These are phyloP conservation scores for Penicillium freii DNA, from an alignment of 2,329 filamentous ascomycete species.

Conservation along the genomic window DNA sequence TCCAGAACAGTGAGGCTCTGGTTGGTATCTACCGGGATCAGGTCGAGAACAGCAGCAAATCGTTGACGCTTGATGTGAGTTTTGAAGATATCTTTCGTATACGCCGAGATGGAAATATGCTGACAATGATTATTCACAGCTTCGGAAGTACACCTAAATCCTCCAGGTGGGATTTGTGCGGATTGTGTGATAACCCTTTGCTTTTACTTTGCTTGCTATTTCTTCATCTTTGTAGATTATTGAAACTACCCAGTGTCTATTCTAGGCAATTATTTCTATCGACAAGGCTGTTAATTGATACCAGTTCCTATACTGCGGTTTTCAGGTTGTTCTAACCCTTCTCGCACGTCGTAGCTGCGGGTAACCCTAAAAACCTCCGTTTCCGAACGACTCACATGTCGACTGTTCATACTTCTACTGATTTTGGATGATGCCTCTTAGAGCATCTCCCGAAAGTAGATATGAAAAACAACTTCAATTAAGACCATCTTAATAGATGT, in stretches of 20 bases:
- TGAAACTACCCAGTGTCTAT: background rate
- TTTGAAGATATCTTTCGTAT: background rate
- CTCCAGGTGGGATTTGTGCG: slow-evolving; percentile 5
- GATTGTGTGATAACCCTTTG: slow-evolving; percentile 16
- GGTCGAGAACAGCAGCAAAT: slow-evolving; percentile 84
- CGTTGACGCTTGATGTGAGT: slow-evolving; percentile 92
- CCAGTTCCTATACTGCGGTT: slow-evolving; percentile 5
- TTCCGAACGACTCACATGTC: background rate
- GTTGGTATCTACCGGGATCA: slow-evolving; percentile 97
- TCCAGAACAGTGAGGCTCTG: slow-evolving; percentile 93
- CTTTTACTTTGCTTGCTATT: slow-evolving; percentile 5
- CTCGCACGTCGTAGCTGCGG: background rate
- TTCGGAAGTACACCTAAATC: slow-evolving; percentile 37
- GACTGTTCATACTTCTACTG: background rate
- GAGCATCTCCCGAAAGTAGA: background rate
- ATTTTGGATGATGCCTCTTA: background rate
- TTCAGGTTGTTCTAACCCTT: background rate
- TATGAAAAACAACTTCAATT: background rate
- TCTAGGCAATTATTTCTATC: slow-evolving; percentile 1
- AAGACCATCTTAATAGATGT: background rate
- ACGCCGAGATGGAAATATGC: background rate
- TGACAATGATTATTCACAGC: slow-evolving; percentile 23
- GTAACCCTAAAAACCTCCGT: background rate
- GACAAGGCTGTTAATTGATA: slow-evolving; percentile 18
- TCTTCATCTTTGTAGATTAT: slow-evolving; percentile 26